Conservation (phyloP, 345 rosid species). For the Cardiospermum halicacabum region DNA sequence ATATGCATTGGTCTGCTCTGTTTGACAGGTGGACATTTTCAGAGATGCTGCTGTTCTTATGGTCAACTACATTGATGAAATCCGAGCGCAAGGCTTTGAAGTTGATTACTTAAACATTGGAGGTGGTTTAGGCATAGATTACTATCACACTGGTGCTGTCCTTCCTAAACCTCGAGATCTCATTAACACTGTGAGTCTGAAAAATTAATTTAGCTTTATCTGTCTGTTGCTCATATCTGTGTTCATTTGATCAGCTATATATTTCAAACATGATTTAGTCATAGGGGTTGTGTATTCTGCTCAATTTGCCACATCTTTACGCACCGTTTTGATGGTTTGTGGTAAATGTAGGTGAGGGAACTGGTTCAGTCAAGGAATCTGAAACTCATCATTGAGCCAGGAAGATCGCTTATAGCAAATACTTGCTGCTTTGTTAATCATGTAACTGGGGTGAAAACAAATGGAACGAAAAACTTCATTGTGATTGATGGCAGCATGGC, state of each 20-base stretch:
- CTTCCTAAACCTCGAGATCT: slow-evolving; percentile 96
- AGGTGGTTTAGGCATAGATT: slow-evolving; percentile 97
- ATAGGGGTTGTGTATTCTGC: not conserved
- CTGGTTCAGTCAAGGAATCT: slow-evolving; percentile 74
- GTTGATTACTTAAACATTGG: slow-evolving; percentile 87
- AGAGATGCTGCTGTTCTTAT: slow-evolving; percentile 88
- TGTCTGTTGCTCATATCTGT: not conserved
- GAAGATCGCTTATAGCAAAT: slow-evolving; percentile 94
- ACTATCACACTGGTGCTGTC: slow-evolving; percentile 73
- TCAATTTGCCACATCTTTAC: not conserved
- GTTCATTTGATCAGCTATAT: not conserved
- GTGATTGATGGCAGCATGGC: slow-evolving; percentile 99
- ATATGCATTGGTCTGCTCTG: not conserved
- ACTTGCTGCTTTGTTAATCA: slow-evolving; percentile 91
- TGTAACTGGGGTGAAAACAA: slow-evolving; percentile 91
- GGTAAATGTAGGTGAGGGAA: slow-evolving; percentile 64
- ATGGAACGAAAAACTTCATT: slow-evolving; percentile 86
- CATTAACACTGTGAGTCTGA: slow-evolving; percentile 69
- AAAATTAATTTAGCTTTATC: slow-evolving; percentile 5
- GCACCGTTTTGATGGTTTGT: not conserved
- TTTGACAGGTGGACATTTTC: slow-evolving; percentile 86
- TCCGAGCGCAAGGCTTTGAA: slow-evolving; percentile 88
- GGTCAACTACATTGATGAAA: slow-evolving; percentile 84
- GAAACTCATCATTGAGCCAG: slow-evolving; percentile 90
- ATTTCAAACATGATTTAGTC: not conserved